phyloP scores from a whole-genome alignment of 2,329 filamentous ascomycete species.

The Scytalidium lignicola region DNA sequence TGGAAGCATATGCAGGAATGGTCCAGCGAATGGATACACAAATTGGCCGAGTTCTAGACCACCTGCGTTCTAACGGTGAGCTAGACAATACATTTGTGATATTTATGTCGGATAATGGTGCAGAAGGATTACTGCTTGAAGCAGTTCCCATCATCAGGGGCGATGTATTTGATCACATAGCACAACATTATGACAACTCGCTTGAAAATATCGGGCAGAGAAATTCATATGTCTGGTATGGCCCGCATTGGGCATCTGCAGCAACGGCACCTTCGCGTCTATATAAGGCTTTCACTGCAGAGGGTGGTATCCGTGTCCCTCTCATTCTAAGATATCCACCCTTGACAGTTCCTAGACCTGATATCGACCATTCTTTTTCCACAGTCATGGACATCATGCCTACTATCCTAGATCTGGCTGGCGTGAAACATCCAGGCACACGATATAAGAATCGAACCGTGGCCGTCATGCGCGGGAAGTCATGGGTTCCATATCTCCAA shows the following conservation, averaged over 20 bases:
- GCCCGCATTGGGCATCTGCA: conserved; percentile 50
- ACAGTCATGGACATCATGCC: conserved; percentile 35
- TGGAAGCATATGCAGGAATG: conserved; percentile 47
- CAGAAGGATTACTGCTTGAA: conserved; percentile 54
- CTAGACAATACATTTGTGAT: conserved; percentile 58
- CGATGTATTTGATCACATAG: conserved; percentile 29
- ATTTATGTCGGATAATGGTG: conserved; percentile 59
- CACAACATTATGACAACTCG: conserved; percentile 53
- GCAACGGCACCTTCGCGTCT: conserved; percentile 45
- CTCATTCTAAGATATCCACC: conserved; percentile 29
- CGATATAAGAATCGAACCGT: conserved; percentile 25
- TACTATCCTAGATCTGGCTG: conserved; percentile 31
- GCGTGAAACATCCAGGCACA: conserved; percentile 25
- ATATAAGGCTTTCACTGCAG: conserved; percentile 27
- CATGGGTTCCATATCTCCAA: conserved; percentile 37
- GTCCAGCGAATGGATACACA: conserved; percentile 49
- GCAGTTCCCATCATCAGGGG: conserved; percentile 23
- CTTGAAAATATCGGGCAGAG: conserved; percentile 53
- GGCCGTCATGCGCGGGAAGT: conserved; percentile 27
- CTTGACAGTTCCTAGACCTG: conserved; percentile 29
- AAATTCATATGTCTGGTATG: conserved; percentile 57
- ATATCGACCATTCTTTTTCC: conserved; percentile 25
- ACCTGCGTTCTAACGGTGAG: conserved; percentile 50
- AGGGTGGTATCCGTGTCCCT: conserved; percentile 34
- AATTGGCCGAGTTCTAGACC: conserved; percentile 52